A percentile compares a stretch with the other conserved stretches of the same genome.
phyloP scores from a whole-genome alignment of 768 basidiomycete species.

The Boletus eberwhitei region DNA sequence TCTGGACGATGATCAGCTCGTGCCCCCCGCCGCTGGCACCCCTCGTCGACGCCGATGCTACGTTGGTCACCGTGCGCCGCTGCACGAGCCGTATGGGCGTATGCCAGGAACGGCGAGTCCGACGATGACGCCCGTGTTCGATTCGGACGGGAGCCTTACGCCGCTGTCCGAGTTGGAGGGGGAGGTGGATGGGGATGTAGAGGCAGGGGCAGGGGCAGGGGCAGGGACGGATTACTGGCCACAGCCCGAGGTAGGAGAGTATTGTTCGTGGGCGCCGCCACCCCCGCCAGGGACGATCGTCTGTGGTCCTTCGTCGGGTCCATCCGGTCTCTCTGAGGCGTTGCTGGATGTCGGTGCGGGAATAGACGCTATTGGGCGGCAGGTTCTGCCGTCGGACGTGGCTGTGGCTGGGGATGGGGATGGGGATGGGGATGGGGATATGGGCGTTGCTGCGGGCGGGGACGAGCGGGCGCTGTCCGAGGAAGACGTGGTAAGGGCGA shows the following conservation, averaged over 20 bases:
- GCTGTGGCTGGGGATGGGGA: neutral
- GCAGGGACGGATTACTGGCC: conserved; percentile 21
- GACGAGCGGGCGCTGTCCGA: conserved; percentile 12
- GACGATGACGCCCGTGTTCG: conserved; percentile 5
- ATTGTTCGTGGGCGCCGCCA: conserved; percentile 24
- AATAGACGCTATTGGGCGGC: neutral
- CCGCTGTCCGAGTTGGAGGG: conserved; percentile 7
- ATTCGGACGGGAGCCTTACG: conserved; percentile 13
- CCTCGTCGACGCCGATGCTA: conserved; percentile 13
- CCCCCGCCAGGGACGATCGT: neutral
- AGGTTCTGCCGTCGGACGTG: neutral
- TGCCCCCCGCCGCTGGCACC: neutral
- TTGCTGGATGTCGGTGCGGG: neutral
- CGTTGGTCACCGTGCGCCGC: conserved; percentile 13
- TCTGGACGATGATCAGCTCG: neutral
- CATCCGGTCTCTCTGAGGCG: neutral
- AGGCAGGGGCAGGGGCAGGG: neutral
- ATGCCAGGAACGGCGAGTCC: conserved; percentile 13
- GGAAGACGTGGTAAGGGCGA: conserved; percentile 22
- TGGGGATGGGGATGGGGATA: neutral
- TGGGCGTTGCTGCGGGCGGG: neutral
- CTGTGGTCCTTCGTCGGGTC: no score
- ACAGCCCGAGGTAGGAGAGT: conserved; percentile 32
- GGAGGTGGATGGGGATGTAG: no score
- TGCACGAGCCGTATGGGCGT: conserved; percentile 19